These are phyloP conservation scores for Lichtheimia corymbifera DNA, from an alignment of 371 early-diverging fungal genomes.

Conservation along the genomic window DNA sequence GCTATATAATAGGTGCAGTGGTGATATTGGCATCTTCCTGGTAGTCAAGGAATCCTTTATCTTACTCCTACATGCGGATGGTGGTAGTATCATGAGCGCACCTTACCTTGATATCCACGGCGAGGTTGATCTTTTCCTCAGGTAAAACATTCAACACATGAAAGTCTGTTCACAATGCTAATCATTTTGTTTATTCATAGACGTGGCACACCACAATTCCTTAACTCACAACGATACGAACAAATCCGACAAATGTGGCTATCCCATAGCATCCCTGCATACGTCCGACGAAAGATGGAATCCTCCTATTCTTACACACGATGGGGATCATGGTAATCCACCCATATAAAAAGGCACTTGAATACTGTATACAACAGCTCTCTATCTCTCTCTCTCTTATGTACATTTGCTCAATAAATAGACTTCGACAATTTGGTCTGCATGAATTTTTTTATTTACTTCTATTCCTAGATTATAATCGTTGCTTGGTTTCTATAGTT, in stretches of 20 bases:
- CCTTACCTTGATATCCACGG: conserved; percentile 96
- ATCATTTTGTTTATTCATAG: conserved; percentile 24
- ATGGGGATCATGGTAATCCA: conserved; percentile 39
- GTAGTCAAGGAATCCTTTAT: conserved; percentile 83
- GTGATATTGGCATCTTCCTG: conserved; percentile 89
- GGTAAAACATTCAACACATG: conserved; percentile 11
- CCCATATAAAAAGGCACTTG: too few relatives aligned
- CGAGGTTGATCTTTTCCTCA: conserved; percentile 65
- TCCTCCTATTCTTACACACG: conserved; percentile 27
- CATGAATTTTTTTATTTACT: too few relatives aligned
- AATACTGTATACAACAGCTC: too few relatives aligned
- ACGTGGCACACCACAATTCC: conserved; percentile 86
- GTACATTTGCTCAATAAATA: too few relatives aligned
- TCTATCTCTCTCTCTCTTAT: too few relatives aligned
- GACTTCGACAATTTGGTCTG: too few relatives aligned
- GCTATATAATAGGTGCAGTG: conserved; percentile 73
- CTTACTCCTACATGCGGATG: conserved; percentile 76
- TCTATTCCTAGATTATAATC: conserved; percentile 17
- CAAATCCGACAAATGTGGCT: conserved; percentile 87
- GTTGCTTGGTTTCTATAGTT: conserved; percentile 57
- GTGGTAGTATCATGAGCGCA: conserved; percentile 84
- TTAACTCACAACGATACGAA: conserved; percentile 86
- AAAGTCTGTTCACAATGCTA: background rate
- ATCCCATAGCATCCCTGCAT: conserved; percentile 81
- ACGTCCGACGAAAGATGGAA: conserved; percentile 89